phyloP scores from a whole-genome alignment of 371 early-diverging fungal genomes.

The Apophysomyces trapeziformis region DNA sequence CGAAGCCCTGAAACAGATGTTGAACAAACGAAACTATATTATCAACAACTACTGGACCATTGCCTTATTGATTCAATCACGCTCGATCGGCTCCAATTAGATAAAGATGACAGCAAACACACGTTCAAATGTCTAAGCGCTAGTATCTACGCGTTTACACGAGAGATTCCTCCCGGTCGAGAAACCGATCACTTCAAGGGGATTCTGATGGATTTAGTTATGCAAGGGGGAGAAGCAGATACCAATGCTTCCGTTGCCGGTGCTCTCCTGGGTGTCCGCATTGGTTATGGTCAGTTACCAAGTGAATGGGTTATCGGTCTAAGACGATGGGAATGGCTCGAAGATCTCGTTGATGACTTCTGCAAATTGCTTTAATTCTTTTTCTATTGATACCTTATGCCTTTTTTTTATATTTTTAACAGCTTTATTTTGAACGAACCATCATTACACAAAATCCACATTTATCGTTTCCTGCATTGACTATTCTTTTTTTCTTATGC shows the following conservation, averaged over 20 bases:
- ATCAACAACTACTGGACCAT: conserved; percentile 40
- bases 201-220: conserved; percentile 56
- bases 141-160: conserved; percentile 57
- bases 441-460: not conserved
- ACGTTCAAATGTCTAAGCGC: conserved; percentile 65
- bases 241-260: conserved; percentile 70
- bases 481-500: not conserved
- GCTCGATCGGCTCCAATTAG: conserved; percentile 44
- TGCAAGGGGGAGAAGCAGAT: conserved; percentile 73
- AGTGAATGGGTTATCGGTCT: conserved; percentile 61
- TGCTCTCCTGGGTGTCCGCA: conserved; percentile 64
- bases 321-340: conserved; percentile 58
- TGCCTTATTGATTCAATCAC: conserved; percentile 37
- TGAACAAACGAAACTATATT: conserved; percentile 32
- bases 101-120: conserved; percentile 46
- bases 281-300: conserved; percentile 56
- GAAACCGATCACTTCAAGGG: conserved; percentile 55
- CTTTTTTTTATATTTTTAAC: not conserved
- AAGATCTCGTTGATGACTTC: conserved; percentile 52
- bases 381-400: conserved; percentile 2
- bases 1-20: conserved; percentile 48
- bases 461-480: not conserved
- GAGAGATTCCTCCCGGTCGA: conserved; percentile 33
- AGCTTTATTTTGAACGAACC: not conserved
- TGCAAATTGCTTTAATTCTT: conserved; percentile 37